Base-by-base conservation (phyloP, 345 rosid species). In the Conringia planisiliqua region DNA sequence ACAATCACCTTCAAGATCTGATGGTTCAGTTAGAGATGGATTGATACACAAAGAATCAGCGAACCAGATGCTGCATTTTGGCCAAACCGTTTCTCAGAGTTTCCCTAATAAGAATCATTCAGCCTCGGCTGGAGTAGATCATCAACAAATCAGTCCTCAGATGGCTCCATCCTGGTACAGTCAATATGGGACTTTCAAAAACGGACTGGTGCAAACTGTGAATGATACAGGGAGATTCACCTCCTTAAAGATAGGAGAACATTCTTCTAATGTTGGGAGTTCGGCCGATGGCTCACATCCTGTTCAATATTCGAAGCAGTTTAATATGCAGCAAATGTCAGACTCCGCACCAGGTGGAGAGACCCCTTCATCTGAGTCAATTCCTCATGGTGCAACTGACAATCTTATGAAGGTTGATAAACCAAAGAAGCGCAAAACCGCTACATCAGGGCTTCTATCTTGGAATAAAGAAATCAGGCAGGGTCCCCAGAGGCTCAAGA, bases 101-200 rank as follows among this genome's bases (percentile, higher is more conserved):
- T 61, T 77, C 33, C 35, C 82, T 43, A 62, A 66, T 33, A 64
- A 80, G 74, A 84, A 78, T 74, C 60, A 67, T 69, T 29, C 50
- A 61, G 81, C 70, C 78, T 78, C 79, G 32, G 79, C 71, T 48
- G 71, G 81, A 82, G 72, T 76, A 65, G 89, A 85, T 58, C 81
- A 83, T 74, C 79, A 86, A 59, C 85, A 84, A 68, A 74, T 89
- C 63, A 88, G 89, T 81, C 84, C 83, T 57, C 92, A 81, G 79
- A 84, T 85, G 87, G 93, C 87, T 33, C 90, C 93, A 66, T 85
- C 91, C 56, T 87, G 96, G 93, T 86, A 86, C 80, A 87, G 79
- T 80, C 88, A 81, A 78, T 85, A 83, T 66, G 92, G 94, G 30
- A 77, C 86, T 20, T 81, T 82, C 75, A 91, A 80, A 83, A 85